A percentile compares a stretch with the other conserved stretches of the same genome.
Conservation (phyloP, 2,329 filamentous ascomycete species). For the Penicillium sp. region DNA sequence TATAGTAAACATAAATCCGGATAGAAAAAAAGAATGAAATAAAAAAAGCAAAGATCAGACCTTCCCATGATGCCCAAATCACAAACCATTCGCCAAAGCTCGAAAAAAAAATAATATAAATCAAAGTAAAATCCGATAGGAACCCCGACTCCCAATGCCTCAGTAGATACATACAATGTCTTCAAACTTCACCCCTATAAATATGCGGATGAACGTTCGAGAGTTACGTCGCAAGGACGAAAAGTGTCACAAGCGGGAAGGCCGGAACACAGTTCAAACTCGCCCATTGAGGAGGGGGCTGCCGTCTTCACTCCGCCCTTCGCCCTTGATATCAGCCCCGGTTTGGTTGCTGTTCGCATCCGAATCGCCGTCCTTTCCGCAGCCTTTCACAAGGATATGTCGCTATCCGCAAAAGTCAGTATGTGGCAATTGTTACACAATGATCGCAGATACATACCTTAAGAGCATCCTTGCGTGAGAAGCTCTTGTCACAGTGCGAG, state of each 20-base stretch:
- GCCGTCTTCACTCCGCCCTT: slow-evolving; percentile 25
- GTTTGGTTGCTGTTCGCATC: slow-evolving; percentile 15
- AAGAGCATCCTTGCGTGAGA: slow-evolving; percentile 91
- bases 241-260: slow-evolving; percentile 11
- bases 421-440: background rate
- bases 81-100: slow-evolving; percentile 19
- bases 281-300: slow-evolving; percentile 23
- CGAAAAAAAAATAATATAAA: slow-evolving; percentile 8
- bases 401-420: slow-evolving; percentile 45
- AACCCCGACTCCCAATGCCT: slow-evolving; percentile 19
- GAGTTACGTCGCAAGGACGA: background rate
- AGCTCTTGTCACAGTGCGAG: slow-evolving; percentile 88
- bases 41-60: slow-evolving; percentile 12
- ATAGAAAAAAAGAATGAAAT: slow-evolving; percentile 1
- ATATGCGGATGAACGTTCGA: slow-evolving; percentile 15
- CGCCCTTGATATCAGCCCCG: slow-evolving; percentile 15
- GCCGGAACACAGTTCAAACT: slow-evolving; percentile 4
- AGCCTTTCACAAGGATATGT: slow-evolving; percentile 68
- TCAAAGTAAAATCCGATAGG: slow-evolving; percentile 8
- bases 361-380: slow-evolving; percentile 52
- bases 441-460: slow-evolving; percentile 66
- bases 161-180: slow-evolving; percentile 15
- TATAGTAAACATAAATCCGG: slow-evolving; percentile 14
- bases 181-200: slow-evolving; percentile 1
- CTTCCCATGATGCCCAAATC: slow-evolving; percentile 21